A percentile compares a stretch with the other conserved stretches of the same genome.
Conservation (phyloP, 371 early-diverging fungal genomes). For the Rhizopus arrhizus region DNA sequence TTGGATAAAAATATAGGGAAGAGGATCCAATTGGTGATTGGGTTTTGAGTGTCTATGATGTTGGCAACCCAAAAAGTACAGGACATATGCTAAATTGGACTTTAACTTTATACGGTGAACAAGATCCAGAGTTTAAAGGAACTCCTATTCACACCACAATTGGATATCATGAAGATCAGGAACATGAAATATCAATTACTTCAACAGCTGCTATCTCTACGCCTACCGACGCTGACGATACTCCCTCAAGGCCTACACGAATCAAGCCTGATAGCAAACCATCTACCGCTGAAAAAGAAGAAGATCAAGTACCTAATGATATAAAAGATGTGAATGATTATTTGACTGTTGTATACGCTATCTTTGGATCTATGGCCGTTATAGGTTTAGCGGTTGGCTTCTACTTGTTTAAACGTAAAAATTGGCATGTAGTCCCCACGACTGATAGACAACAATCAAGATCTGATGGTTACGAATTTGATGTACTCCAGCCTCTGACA, state of each 20-base stretch:
- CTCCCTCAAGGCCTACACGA: conserved; percentile 31
- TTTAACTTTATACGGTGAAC: conserved; percentile 72
- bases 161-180: conserved; percentile 17
- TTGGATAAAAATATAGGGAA: conserved; percentile 53
- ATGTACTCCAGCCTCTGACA: conserved; percentile 28
- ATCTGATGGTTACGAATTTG: conserved; percentile 32
- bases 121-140: conserved; percentile 34
- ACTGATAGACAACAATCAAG: conserved; percentile 4
- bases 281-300: neutral
- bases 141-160: conserved; percentile 29
- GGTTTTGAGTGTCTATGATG: conserved; percentile 73
- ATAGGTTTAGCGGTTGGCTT: conserved; percentile 24
- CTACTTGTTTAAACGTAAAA: conserved; percentile 19
- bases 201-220: conserved; percentile 2
- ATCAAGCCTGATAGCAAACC: conserved; percentile 12
- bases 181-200: conserved; percentile 18
- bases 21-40: conserved; percentile 84
- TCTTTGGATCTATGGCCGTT: conserved; percentile 22
- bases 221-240: conserved; percentile 11
- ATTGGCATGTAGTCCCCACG: conserved; percentile 6
- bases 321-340: neutral
- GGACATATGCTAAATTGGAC: conserved; percentile 66
- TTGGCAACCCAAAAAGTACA: conserved; percentile 37
- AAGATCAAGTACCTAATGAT: neutral
- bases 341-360: conserved; percentile 18